Evolutionary conservation across 176 grass and related monocot species (phyloP), one percentile per base, ranked within the genome.

Genomic region (Luzula sylvatica): DNA sequence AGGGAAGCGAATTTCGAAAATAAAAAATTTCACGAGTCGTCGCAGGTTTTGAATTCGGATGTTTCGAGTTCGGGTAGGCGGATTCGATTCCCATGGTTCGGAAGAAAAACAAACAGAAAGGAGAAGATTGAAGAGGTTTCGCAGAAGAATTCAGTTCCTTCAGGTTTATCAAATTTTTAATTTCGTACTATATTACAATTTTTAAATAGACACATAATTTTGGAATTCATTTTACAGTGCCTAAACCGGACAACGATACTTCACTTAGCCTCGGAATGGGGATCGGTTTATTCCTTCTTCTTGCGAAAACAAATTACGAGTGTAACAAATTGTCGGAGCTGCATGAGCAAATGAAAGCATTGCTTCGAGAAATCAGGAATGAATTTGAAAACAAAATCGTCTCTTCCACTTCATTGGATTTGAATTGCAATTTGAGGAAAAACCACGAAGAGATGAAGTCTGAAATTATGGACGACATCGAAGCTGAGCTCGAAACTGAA

Each of bases 271-370:
- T 63, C 42, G 56, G 56, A 60, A 45, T 44, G 56, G 39, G 56
- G 42, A 60, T 60, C 25, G 56, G 56, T 8, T 60, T 60, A 45
- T 60, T 32, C 46, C 42, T 63, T 63, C 11, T 63, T 44, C 58
- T 63, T 11, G 25, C 58, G 1, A 63, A 63, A 63, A 46, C 41
- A 15, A 61, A 21, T 3, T 61, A 38, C 16, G 39, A 61, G 44
- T 46, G 26, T 38, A 44, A 42, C 26, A 61, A 61, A 61, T 43
- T 61, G 41, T 6, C 58, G 23, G 58, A 61, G 18, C 23, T 58
- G 26, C 55, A 58, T 18, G 40, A 58, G 7, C 28, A 58, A 42
- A 46, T 61, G 58, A 61, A 61, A 61, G 11, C 58, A 24, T 44
- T 61, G 58, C 40, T 61, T 46, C 7, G 44, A 61, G 39, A 61